A percentile compares a stretch with the other conserved stretches of the same genome.
Conservation (phyloP, 805 yeast genomes). For the Zygotorulaspora sp. region DNA sequence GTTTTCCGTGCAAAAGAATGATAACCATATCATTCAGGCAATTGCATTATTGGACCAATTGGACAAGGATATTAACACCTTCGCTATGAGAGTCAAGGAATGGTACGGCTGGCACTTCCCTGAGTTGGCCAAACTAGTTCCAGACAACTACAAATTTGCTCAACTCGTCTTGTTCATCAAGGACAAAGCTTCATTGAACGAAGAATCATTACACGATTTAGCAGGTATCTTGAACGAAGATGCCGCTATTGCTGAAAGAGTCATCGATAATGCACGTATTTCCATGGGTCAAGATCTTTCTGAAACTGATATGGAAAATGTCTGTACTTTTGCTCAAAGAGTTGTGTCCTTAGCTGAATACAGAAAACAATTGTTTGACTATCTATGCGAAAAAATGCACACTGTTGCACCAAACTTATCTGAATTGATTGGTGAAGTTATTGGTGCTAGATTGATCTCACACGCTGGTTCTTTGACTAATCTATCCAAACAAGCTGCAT, state of each 20-base stretch:
- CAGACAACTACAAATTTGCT: conserved; percentile 85
- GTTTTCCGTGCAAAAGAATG: conserved; percentile 97
- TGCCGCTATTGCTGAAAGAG: conserved; percentile 84
- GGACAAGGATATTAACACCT: conserved; percentile 96
- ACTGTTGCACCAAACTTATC: conserved; percentile 96
- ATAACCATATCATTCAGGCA: conserved; percentile 98
- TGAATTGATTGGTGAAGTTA: conserved; percentile 96
- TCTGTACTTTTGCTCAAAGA: conserved; percentile 86
- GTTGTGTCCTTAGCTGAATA: conserved; percentile 89
- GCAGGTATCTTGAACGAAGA: conserved; percentile 85
- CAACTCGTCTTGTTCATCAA: conserved; percentile 73
- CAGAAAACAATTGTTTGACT: conserved; percentile 76
- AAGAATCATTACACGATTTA: conserved; percentile 80
- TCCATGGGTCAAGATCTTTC: conserved; percentile 99
- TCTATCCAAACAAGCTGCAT: conserved; percentile 96
- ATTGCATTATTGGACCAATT: conserved; percentile 95
- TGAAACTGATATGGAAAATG: conserved; percentile 90
- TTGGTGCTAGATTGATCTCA: conserved; percentile 96
- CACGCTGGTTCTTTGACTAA: conserved; percentile 98
- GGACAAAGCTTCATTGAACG: conserved; percentile 80
- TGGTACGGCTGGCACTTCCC: conserved; percentile 99
- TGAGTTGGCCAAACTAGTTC: conserved; percentile 85
- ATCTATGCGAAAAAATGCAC: conserved; percentile 93
- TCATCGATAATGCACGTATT: conserved; percentile 91
- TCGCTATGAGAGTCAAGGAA: conserved; percentile 94